These are phyloP conservation scores for Pichia sp. DNA, from an alignment of 1,139 yeast genomes.

Conservation along the genomic window DNA sequence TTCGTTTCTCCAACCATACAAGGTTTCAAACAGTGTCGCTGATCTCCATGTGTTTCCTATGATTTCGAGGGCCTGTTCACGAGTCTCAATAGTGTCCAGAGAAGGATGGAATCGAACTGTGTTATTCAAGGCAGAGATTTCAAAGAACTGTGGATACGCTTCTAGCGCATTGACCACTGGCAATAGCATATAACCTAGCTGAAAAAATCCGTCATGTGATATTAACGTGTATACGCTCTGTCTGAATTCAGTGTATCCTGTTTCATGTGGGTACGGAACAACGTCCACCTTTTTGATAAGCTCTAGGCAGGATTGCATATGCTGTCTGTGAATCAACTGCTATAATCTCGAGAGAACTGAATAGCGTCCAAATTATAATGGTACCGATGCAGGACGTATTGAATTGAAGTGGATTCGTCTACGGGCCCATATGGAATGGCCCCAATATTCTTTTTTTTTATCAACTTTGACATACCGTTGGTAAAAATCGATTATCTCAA, in stretches of 20 bases:
- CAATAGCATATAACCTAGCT: conserved; percentile 52
- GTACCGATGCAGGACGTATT: too few species aligned
- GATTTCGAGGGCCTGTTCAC: conserved; percentile 43
- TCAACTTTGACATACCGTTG: too few species aligned
- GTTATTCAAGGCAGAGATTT: conserved; percentile 32
- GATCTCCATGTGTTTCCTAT: conserved; percentile 45
- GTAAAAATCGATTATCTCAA: too few species aligned
- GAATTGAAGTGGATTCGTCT: too few species aligned
- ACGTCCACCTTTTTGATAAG: conserved; percentile 46
- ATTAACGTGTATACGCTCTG: conserved; percentile 36
- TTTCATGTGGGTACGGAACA: conserved; percentile 37
- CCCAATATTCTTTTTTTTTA: too few species aligned
- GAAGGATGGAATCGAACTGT: conserved; percentile 37
- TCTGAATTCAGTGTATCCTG: conserved; percentile 22
- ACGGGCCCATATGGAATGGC: too few species aligned
- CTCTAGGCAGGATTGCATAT: conserved; percentile 25
- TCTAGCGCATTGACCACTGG: conserved; percentile 41
- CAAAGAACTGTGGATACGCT: conserved; percentile 33
- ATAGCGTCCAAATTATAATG: too few species aligned
- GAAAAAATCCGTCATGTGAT: conserved; percentile 47
- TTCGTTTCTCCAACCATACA: conserved; percentile 86
- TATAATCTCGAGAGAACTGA: neutral
- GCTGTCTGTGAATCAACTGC: neutral
- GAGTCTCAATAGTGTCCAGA: conserved; percentile 42
- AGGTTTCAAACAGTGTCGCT: conserved; percentile 37